Evolutionary conservation across 148 eudicot genomes (phyloP), one percentile per base, ranked within the genome.

Genomic region (Rhododendron griersonianum): DNA sequence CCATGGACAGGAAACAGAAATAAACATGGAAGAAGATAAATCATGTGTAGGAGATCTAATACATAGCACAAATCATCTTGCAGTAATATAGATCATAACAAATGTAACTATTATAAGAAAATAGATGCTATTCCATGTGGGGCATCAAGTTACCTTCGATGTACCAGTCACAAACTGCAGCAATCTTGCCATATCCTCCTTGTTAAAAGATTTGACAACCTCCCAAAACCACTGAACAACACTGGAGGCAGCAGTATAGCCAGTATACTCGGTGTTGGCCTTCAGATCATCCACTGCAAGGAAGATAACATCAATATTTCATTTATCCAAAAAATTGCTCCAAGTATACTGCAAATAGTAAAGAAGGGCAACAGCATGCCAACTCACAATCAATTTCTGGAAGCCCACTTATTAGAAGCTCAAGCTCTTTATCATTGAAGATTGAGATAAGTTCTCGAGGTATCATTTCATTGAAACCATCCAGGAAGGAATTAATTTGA

Each of bases 161-260:
- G 99, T 97, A 47, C 99, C 99, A 51, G 99, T 97, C 48, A 97
- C 99, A 90, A 97, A 97, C 73, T 97, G 99, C 67, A 97, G 90
- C 30, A 97, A 89, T 82, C 98, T 91, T 57, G 99, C 99, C 94
- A 91, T 95, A 88, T 97, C 99, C 91, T 97, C 99, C 89, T 97
- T 95, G 89, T 89, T 95, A 87, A 97, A 97, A 87, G 91, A 92
- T 88, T 87, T 88, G 80, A 91, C 96, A 88, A 95, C 98, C 86
- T 97, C 99, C 99, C 99, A 97, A 90, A 97, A 97, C 99, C 99
- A 97, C 87, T 93, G 95, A 87, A 95, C 89, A 87, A 93, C 95
- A 91, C 81, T 89, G 82, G 98, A 97, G 53, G 93, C 96, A 69
- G 92, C 87, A 2, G 95, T 91, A 82, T 94, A 97, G 25, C 99